Conservation (phyloP, 208 protist species). For the Novymonas esmeraldas region DNA sequence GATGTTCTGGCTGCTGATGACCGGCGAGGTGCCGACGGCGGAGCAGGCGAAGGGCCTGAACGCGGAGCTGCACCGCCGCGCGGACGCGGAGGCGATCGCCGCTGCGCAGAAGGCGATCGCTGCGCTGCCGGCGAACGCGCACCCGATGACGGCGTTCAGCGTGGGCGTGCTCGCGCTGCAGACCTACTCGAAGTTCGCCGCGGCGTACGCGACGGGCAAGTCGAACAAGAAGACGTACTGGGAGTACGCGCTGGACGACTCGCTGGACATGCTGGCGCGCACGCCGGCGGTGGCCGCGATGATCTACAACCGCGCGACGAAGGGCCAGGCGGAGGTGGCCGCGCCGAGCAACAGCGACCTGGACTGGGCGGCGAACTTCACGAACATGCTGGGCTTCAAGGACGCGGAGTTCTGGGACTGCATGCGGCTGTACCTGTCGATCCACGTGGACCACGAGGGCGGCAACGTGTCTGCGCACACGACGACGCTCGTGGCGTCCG, state of each 20-base stretch:
- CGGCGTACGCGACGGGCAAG: conserved; percentile 89
- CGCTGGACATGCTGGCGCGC: conserved; percentile 92
- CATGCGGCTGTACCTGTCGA: conserved; percentile 97
- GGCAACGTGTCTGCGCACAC: conserved; percentile 98
- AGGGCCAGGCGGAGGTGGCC: conserved; percentile 53
- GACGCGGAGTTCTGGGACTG: conserved; percentile 94
- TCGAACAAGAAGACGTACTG: conserved; percentile 96
- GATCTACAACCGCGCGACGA: conserved; percentile 91
- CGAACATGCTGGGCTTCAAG: conserved; percentile 94
- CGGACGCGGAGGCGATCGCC: conserved; percentile 51
- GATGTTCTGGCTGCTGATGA: conserved; percentile 97
- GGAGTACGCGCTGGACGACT: conserved; percentile 95
- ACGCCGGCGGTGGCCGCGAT: conserved; percentile 88
- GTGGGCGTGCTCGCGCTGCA: conserved; percentile 92
- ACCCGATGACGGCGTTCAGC: conserved; percentile 96
- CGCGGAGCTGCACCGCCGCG: conserved; percentile 87
- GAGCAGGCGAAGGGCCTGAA: conserved; percentile 72
- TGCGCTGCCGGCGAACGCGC: conserved; percentile 89
- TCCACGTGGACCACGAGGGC: conserved; percentile 97
- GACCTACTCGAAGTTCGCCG: conserved; percentile 93
- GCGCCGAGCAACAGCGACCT: conserved; percentile 54
- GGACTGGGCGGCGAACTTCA: conserved; percentile 97
- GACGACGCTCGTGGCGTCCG: conserved; percentile 96
- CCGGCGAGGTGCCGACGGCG: conserved; percentile 94
- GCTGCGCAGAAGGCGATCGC: conserved; percentile 88